These are phyloP conservation scores for Aspergillus persii DNA, from an alignment of 2,329 filamentous ascomycete genomes.

Conservation along the genomic window DNA sequence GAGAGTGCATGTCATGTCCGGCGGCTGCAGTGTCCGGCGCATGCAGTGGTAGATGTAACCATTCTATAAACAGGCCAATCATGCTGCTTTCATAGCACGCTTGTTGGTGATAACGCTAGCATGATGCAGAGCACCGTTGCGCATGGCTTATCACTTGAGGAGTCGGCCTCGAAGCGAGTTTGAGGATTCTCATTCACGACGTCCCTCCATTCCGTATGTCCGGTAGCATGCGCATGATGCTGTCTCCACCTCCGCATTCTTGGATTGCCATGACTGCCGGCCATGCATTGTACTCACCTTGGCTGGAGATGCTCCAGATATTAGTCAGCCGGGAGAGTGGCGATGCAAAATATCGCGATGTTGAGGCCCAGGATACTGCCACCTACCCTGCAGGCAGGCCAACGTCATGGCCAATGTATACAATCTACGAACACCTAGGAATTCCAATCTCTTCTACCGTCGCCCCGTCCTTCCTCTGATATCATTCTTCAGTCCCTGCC, in stretches of 20 bases:
- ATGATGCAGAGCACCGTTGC: neutral
- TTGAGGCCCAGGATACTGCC: no score
- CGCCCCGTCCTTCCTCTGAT: neutral
- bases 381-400: no score
- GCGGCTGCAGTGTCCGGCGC: neutral
- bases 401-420: neutral
- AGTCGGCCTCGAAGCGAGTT: neutral
- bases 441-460: neutral
- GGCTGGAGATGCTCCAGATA: neutral
- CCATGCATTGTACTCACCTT: neutral
- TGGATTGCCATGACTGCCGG: neutral
- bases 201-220: neutral
- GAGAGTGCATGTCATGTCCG: neutral
- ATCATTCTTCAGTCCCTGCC: neutral
- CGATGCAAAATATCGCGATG: neutral
- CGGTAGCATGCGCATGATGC: neutral
- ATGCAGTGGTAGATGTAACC: neutral
- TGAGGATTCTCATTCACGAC: neutral
- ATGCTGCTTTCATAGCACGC: neutral
- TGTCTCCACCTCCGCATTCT: neutral
- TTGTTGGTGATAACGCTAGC: neutral
- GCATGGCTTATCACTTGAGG: neutral
- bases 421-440: neutral
- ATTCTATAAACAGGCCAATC: neutral
- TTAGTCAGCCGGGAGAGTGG: neutral